Evolutionary conservation across 805 yeast species (phyloP), one percentile per base, ranked within the genome.

Genomic region (Zygoascus bituminiphila): DNA sequence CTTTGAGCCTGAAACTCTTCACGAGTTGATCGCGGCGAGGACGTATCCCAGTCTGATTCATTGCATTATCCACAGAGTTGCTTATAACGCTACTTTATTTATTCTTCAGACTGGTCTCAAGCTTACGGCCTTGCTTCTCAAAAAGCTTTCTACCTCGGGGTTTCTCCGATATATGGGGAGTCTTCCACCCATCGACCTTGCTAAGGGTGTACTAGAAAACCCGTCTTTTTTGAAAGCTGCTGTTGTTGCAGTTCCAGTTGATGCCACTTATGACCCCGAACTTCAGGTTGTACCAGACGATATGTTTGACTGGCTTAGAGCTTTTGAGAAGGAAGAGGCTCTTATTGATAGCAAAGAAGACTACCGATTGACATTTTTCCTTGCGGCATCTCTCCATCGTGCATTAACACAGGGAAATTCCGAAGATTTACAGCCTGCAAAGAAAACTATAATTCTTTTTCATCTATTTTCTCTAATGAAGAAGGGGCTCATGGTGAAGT

Each of bases 211-310:
- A 29, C n/a, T 29, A 15, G 33, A 29, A 15, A 29, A 29, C 33
- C 7, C 33, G 10, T 12, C 33, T 12, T 29, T 29, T 4, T 15
- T 29, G 4, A 7, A 15, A 12, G 33, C 33, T 29, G 33, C 33
- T 29, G n/a, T 12, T 6, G n/a, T 29, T 20, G 17, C 42, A 8
- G 26, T 23, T 20, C 35, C 21, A 24, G 41, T 44, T 42, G 38
- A 40, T 44, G 42, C 35, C 14, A 23, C 47, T 45, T 33, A 35
- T 19, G 38, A 20, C 23, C 22, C 17, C 22, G 45, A 9, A 19
- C 21, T 22, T 29, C 12, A 15, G 39, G 26, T 20, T 4, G 25
- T 23, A 21, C 22, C 37, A 12, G 25, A 35, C 14, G 31, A 21
- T 25, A 36, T 38, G 37, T 17, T 33, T 37, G 17, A 33, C n/a